Percentiles rank a stretch among this genome's conserved stretches.
Evolutionary conservation across 495 filamentous ascomycete genomes (phyloP).

Genomic region (Penicillium lagena): DNA sequence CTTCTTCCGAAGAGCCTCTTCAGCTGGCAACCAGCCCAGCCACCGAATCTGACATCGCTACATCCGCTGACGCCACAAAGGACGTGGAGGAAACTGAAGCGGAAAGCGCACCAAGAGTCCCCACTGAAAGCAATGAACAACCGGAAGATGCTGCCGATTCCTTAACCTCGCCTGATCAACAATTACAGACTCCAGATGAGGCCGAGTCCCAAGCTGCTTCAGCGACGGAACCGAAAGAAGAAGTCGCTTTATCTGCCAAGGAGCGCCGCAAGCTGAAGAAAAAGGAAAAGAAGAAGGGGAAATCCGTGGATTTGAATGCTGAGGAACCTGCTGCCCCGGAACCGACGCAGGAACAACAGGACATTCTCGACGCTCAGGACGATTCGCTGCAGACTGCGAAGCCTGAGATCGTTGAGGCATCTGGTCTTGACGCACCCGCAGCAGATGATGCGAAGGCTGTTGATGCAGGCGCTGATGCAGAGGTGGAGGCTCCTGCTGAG

Average conservation of each 20-base stretch:
- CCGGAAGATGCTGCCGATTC: background rate
- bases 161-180: background rate
- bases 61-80: background rate
- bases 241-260: conserved; percentile 13
- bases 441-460: background rate
- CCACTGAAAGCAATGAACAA: background rate
- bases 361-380: background rate
- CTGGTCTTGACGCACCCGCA: background rate
- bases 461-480: background rate
- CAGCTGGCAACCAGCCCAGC: conserved; percentile 1
- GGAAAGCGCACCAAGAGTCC: background rate
- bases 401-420: background rate
- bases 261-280: conserved; percentile 30
- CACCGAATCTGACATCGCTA: background rate
- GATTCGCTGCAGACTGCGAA: background rate
- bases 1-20: background rate
- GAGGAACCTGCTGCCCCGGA: conserved; percentile 7
- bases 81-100: background rate
- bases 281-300: conserved; percentile 40
- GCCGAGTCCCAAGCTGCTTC: conserved; percentile 1
- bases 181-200: background rate
- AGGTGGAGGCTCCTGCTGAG: background rate
- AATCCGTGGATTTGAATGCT: conserved; percentile 18
- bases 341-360: conserved; percentile 1
- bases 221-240: conserved; percentile 6